Base-by-base conservation (phyloP, 257 asterid genomes). In the Salvia miltiorrhiza region DNA sequence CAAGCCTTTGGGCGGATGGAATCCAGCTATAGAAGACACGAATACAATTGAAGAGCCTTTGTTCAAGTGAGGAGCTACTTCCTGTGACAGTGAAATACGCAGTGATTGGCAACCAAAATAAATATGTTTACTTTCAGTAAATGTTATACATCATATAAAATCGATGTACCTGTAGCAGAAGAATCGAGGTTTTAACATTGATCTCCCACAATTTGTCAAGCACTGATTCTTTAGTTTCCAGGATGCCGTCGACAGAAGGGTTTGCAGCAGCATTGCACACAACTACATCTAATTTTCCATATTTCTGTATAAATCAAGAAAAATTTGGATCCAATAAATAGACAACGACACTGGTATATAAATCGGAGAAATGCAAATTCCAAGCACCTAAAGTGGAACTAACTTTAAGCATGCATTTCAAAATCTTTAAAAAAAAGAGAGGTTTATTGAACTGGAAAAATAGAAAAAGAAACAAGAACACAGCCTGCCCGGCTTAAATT, bases 191-290 rank as follows among this genome's bases (percentile, higher is more conserved):
- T 80, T 93, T 93, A 73, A 93, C 89, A 53, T 93, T 90, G 81
- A 93, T 82, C 58, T 93, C 98, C 98, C 98, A 93, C 55, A 93
- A 77, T 76, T 93, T 93, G 83, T 93, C 98, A 47, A 93, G 98
- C 39, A 83, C 88, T 1, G 86, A 24, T 81, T 90, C 97, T 77
- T 88, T 84, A 24, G 88, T 86, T 64, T 86, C 89, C 80, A 93
- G 70, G 37, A 93, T 87, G 20, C 89, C 48, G 37, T 83, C 92
- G 9, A 78, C 81, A 17, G 95, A 24, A 16, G 97, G 98, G 73
- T 93, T 93, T 57, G 92, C 97, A 68, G 98, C 98, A 67, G 98
- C 98, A 79, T 93, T 93, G 45, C 89, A 88, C 77, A 93, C 96
- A 19, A 90, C 33, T 28, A 93, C 87, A 30, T 93, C 95, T 66